phyloP scores from a whole-genome alignment of 1,139 yeast genomes.

The Suhomyces bokatorum region DNA sequence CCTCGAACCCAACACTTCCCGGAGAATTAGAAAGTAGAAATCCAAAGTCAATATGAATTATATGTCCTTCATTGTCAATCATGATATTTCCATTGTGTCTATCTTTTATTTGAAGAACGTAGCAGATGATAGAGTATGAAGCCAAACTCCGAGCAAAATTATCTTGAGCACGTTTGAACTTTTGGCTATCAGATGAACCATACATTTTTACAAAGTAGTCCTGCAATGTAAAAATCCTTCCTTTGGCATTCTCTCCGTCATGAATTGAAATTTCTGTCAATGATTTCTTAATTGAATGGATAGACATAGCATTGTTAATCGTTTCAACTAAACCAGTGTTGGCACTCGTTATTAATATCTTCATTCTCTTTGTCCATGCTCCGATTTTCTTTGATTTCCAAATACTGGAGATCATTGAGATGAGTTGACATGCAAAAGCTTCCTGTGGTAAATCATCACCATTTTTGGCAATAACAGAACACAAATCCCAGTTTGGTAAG shows the following conservation, averaged over 20 bases:
- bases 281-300: constrained; percentile 92
- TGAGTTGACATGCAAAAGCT: constrained; percentile 94
- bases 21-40: constrained; percentile 90
- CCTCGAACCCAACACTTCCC: constrained; percentile 94
- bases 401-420: constrained; percentile 78
- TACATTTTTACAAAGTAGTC: constrained; percentile 78
- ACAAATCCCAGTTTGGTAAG: constrained; percentile 86
- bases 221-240: constrained; percentile 65
- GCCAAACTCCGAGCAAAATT: constrained; percentile 86
- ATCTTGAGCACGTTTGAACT: constrained; percentile 71
- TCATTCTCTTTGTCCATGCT: constrained; percentile 93
- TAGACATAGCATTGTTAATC: constrained; percentile 87
- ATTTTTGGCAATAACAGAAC: constrained; percentile 92
- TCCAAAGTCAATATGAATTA: constrained; percentile 94
- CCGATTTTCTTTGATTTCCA: constrained; percentile 65
- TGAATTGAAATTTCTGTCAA: constrained; percentile 69
- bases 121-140: constrained; percentile 84
- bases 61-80: constrained; percentile 92
- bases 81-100: constrained; percentile 96
- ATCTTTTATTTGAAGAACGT: constrained; percentile 86
- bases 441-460: constrained; percentile 96
- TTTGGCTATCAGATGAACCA: constrained; percentile 57
- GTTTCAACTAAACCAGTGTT: constrained; percentile 93
- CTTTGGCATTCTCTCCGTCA: constrained; percentile 67
- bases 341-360: constrained; percentile 85